Conservation (phyloP, 768 basidiomycete species). For the Phlebiopsis flavidoalba region DNA sequence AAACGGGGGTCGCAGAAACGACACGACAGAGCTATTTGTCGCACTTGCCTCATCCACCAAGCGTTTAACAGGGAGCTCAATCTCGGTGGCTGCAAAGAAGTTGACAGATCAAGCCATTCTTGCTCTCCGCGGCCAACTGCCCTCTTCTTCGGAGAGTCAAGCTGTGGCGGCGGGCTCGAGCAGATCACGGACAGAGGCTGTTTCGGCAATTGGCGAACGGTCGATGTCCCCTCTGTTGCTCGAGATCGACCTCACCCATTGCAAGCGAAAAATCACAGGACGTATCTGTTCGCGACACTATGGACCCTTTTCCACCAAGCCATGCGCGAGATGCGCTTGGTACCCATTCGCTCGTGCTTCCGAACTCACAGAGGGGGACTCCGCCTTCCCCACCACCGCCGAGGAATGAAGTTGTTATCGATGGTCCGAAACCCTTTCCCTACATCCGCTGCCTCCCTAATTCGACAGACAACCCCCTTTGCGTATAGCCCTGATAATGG, state of each 20-base stretch:
- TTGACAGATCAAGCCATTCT: constrained; percentile 76
- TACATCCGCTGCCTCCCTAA: constrained; percentile 24
- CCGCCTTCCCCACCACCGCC: constrained; percentile 74
- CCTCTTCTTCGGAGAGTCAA: constrained; percentile 86
- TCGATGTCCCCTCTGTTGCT: constrained; percentile 83
- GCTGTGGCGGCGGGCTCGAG: constrained; percentile 70
- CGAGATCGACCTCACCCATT: constrained; percentile 90
- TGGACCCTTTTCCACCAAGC: constrained; percentile 75
- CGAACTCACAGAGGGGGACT: constrained; percentile 74
- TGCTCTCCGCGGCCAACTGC: constrained; percentile 70
- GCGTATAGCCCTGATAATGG: no score
- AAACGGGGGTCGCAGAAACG: constrained; percentile 46
- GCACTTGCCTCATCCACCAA: constrained; percentile 65
- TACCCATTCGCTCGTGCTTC: constrained; percentile 76
- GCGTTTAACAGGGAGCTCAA: constrained; percentile 81
- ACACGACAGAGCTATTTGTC: constrained; percentile 66
- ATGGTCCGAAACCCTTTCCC: constrained; percentile 28
- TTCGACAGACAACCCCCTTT: constrained; percentile 58
- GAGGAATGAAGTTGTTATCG: constrained; percentile 39
- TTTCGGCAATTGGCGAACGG: constrained; percentile 72
- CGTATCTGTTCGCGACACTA: constrained; percentile 69
- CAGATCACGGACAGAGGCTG: constrained; percentile 69
- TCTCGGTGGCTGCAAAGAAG: constrained; percentile 76
- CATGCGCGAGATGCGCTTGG: constrained; percentile 89
- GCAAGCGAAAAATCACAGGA: constrained; percentile 77